Evolutionary conservation across 176 grass and related monocot species (phyloP).

Genomic region (Juncus effusus): DNA sequence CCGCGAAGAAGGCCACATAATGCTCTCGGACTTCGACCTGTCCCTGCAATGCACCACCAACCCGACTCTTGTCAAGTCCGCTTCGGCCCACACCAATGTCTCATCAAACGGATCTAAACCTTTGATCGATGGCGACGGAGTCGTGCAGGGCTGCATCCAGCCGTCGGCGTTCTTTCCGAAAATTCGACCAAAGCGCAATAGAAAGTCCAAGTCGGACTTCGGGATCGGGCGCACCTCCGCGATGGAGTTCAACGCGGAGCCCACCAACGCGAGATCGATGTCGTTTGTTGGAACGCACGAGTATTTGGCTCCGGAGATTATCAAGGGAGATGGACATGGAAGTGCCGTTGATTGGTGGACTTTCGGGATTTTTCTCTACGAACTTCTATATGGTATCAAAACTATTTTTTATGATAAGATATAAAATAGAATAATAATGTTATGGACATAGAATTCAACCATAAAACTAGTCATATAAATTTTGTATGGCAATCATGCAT

Average conservation of each 20-base stretch:
- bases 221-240: slow-evolving; percentile 27
- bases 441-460: too few relatives aligned
- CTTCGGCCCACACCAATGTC: slow-evolving; percentile 29
- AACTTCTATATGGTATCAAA: slow-evolving; percentile 43
- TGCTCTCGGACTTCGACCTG: slow-evolving; percentile 65
- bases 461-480: too few relatives aligned
- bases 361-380: slow-evolving; percentile 64
- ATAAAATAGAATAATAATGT: too few relatives aligned
- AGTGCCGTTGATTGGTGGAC: slow-evolving; percentile 75
- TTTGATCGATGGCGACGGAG: slow-evolving; percentile 12
- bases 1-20: slow-evolving; percentile 55
- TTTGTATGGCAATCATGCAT: too few relatives aligned
- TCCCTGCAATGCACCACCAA: slow-evolving; percentile 53
- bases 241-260: slow-evolving; percentile 65
- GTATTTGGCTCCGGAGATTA: slow-evolving; percentile 62
- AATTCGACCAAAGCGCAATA: slow-evolving; percentile 41
- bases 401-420: background rate
- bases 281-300: slow-evolving; percentile 70
- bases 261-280: slow-evolving; percentile 50
- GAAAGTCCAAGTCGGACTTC: slow-evolving; percentile 61
- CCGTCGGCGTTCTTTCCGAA: slow-evolving; percentile 41
- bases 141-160: slow-evolving; percentile 48
- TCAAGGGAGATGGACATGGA: slow-evolving; percentile 46
- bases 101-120: slow-evolving; percentile 35
- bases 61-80: slow-evolving; percentile 50